Conservation (phyloP, 345 rosid species). For the Syzygium jambos region DNA sequence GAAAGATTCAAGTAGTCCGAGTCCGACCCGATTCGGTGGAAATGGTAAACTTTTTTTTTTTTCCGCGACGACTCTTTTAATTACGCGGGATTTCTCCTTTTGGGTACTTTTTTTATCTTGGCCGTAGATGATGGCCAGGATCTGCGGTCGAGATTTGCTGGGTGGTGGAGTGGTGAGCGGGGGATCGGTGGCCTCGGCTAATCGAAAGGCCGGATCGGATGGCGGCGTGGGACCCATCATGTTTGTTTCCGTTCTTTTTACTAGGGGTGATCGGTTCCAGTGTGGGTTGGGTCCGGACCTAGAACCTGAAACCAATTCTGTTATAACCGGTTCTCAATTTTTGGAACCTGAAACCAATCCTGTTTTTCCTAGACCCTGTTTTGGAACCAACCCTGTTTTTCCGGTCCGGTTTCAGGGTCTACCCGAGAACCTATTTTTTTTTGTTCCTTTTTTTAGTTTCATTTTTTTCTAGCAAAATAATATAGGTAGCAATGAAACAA, state of each 20-base stretch:
- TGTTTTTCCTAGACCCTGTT: no score
- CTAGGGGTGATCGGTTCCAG: no score
- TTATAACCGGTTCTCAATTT: no score
- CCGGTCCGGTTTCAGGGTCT: no score
- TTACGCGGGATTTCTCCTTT: background rate
- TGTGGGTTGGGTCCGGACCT: no score
- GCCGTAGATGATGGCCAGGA: background rate
- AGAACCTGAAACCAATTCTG: no score
- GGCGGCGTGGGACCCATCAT: accelerated
- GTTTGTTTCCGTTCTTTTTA: background rate
- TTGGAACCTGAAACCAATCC: no score
- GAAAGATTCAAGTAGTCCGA: background rate
- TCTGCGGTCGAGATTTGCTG: background rate
- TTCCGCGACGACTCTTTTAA: background rate
- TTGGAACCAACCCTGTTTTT: no score
- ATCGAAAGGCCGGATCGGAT: background rate
- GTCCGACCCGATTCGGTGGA: background rate
- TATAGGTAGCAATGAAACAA: no score
- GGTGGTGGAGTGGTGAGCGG: background rate
- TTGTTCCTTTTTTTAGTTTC: no score
- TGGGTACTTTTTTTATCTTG: background rate
- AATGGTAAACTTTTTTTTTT: background rate
- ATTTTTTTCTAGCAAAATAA: no score
- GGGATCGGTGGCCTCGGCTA: background rate
- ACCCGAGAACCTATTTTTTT: no score